These are phyloP conservation scores for Oehlia diaphana DNA, from an alignment of 192 early-diverging fungal genomes.

Conservation along the genomic window DNA sequence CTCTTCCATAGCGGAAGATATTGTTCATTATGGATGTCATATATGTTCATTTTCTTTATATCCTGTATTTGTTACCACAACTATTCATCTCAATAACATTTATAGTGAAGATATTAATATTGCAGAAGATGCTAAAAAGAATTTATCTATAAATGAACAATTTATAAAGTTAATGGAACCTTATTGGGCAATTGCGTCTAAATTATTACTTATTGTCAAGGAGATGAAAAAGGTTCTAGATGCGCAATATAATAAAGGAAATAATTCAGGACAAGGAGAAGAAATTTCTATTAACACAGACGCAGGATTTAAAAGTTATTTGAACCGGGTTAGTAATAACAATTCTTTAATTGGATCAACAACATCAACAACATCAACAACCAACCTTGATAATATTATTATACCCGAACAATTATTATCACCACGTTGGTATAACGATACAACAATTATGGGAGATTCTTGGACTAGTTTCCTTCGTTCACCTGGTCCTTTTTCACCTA, in stretches of 20 bases:
- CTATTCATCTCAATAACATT: conserved; percentile 51
- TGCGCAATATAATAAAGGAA: not conserved
- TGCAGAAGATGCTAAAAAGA: conserved; percentile 39
- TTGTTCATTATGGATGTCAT: conserved; percentile 29
- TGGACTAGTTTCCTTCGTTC: conserved; percentile 14
- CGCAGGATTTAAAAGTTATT: not conserved
- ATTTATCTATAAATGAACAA: conserved; percentile 44
- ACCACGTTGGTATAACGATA: not conserved
- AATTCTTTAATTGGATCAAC: not conserved
- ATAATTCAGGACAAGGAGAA: not conserved
- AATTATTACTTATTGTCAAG: conserved; percentile 28
- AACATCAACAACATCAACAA: not conserved
- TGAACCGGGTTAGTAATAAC: not conserved
- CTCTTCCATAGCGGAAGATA: conserved; percentile 40
- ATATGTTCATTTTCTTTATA: conserved; percentile 52
- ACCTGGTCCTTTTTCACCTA: not conserved
- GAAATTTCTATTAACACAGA: not conserved
- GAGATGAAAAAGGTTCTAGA: not conserved
- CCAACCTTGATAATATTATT: not conserved
- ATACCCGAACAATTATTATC: conserved; percentile 2
- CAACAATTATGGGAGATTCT: not conserved
- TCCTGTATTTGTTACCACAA: conserved; percentile 49
- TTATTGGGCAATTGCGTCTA: conserved; percentile 57
- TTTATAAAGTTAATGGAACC: conserved; percentile 43
- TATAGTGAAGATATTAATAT: conserved; percentile 41